phyloP scores from a whole-genome alignment of 2,329 filamentous ascomycete species.

The Colletotrichum australisinense region DNA sequence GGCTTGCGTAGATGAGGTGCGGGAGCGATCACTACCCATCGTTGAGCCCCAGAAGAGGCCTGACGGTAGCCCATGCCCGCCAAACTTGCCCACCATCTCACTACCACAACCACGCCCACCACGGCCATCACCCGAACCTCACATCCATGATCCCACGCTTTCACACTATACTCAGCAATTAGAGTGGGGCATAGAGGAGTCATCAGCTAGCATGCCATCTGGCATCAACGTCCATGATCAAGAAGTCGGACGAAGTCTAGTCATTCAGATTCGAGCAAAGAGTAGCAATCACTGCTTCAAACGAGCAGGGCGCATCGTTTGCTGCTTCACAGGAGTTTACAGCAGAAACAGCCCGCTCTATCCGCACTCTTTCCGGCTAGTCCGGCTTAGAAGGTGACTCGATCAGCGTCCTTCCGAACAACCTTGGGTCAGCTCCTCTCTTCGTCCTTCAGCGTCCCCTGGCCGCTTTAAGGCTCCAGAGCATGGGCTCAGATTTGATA shows the following conservation, averaged over 20 bases:
- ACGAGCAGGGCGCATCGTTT: background rate
- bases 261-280: background rate
- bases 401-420: background rate
- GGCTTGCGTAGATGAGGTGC: conserved; percentile 31
- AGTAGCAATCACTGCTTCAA: background rate
- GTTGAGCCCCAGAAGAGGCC: conserved; percentile 12
- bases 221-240: background rate
- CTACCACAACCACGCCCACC: conserved; percentile 5
- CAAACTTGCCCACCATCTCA: conserved; percentile 16
- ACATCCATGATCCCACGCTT: conserved; percentile 26
- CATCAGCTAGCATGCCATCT: background rate
- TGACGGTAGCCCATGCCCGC: background rate
- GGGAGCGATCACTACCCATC: conserved; percentile 25
- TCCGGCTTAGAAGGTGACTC: background rate
- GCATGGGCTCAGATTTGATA: conserved; percentile 1
- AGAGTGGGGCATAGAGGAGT: background rate
- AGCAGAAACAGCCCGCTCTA: background rate
- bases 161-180: background rate
- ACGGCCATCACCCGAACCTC: conserved; percentile 25
- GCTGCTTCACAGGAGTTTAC: background rate
- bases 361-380: background rate
- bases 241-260: background rate
- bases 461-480: conserved; percentile 15
- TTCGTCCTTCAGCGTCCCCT: background rate
- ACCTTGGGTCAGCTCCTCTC: background rate